Base-by-base conservation (phyloP, 805 yeast species). In the Myxozyma melibiosi region DNA sequence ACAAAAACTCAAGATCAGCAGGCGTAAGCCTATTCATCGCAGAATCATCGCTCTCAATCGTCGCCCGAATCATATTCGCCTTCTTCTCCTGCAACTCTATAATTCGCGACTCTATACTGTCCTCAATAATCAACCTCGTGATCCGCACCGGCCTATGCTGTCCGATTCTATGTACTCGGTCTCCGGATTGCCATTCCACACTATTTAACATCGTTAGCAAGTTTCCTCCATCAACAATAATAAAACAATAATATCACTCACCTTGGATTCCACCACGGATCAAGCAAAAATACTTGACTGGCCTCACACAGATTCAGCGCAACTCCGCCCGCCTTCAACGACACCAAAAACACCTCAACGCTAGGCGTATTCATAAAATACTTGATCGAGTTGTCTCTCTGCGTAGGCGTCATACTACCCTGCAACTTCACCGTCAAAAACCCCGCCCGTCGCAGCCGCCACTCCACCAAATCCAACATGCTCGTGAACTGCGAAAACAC, bases 231-330 rank as follows among this genome's bases (percentile, higher is more conserved):
- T 6, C 8, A n/a, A 30, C 4, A 8, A n/a, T n/a, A 3, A 44
- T 4, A 31, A 4, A 40, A 25, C 13, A 31, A 22, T 13, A 14
- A 13, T 6, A 11, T 13, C 9, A 43, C 51, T n/a, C 25, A 46
- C 57, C 57, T 87, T 1, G 98, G 98, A 70, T 94, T 95, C 98
- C 99, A 94, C 99, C 99, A 94, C 34, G 98, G 98, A 67, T 94
- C 99, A 77, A 94, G 78, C 43, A 94, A 79, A 65, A 94, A 94
- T 45, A 94, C 98, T 68, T 92, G 98, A 2, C 95, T 90, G 0
- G 99, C 98, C 68, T 95, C 99, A 68, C 97, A 92, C 63, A 94
- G 77, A 70, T 94, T 94, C 64, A 94, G 78, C 0, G 99, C 99
- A 41, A 94, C 99, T 74, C 99, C 99, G 65, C 99, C 99, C 0